Percentiles rank a stretch among this genome's conserved stretches.
Conservation (phyloP, 495 filamentous ascomycete genomes). For the Xylaria scruposa region DNA sequence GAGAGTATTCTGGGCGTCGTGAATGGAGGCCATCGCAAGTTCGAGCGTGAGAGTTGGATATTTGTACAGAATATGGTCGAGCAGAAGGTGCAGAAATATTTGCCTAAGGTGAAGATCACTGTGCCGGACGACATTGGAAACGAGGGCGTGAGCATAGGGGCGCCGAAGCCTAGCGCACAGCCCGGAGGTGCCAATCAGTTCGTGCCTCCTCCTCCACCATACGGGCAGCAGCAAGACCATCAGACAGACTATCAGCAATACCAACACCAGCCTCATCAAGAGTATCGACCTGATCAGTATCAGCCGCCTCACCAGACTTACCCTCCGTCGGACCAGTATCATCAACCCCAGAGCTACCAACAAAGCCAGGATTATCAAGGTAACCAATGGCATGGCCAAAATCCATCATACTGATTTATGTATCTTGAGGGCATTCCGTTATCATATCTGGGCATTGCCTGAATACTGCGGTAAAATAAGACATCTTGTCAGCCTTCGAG, state of each 20-base stretch:
- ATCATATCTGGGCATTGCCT: background rate
- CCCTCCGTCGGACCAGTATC: conserved; percentile 13
- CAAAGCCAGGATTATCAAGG: conserved; percentile 16
- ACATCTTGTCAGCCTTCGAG: background rate
- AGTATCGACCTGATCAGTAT: conserved; percentile 29
- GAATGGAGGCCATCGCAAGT: conserved; percentile 46
- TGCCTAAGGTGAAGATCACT: conserved; percentile 45
- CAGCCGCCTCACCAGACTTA: conserved; percentile 30
- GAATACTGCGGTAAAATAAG: background rate
- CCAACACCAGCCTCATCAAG: conserved; percentile 26
- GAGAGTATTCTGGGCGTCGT: conserved; percentile 43
- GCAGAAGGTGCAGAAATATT: conserved; percentile 45
- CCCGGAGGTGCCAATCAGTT: conserved; percentile 39
- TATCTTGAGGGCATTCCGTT: background rate
- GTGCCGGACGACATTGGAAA: conserved; percentile 47
- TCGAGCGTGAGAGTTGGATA: conserved; percentile 45
- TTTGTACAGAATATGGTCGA: conserved; percentile 48
- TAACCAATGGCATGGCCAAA: conserved; percentile 28
- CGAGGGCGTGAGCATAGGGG: conserved; percentile 41
- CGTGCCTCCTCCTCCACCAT: conserved; percentile 23
- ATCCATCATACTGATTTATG: conserved; percentile 27
- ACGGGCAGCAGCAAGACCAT: conserved; percentile 12
- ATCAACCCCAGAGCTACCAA: conserved; percentile 14
- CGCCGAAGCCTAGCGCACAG: conserved; percentile 35
- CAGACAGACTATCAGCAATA: conserved; percentile 23